Evolutionary conservation across 306 rosid genomes (phyloP), one percentile per base, ranked within the genome.

Genomic region (Begonia fuchsioides): DNA sequence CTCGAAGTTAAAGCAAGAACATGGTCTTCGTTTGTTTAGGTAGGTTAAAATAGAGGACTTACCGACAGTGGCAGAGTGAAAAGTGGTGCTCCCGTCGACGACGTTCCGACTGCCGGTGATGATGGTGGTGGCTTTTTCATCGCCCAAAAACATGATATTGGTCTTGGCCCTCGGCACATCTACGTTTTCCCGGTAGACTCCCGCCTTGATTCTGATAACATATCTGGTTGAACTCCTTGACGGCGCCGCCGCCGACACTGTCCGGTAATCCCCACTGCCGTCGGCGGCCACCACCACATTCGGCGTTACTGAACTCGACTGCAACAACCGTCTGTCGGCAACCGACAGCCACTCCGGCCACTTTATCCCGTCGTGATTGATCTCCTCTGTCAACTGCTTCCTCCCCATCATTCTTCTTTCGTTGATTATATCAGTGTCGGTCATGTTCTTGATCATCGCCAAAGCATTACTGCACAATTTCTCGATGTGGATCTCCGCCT

Each of bases 81-180:
- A 90, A 40, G 97, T 90, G 2, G 97, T 90, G 72, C 93, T 79
- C 1, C 97, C 97, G 45, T 90, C 97, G 11, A 72, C 78, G n/a
- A 90, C 97, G 15, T 90, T 90, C 55, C 68, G 69, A n/a, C 70
- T 81, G 0, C 43, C 95, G 0, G 95, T 90, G 49, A 90, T 90
- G 17, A 90, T 76, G 3, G 97, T 90, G 61, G 2, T 68, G 0
- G 57, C 32, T 38, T 61, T 69, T 3, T 87, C 95, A 40, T 90
- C 97, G 4, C 97, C 97, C 67, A 79, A 35, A 43, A 90, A 84
- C 94, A 84, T 81, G 0, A 90, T 60, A 48, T 81, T 76, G 5
- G 39, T 79, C 75, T 84, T 79, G 53, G 64, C 69, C 71, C 74
- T 90, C 0, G 87, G 55, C 59, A 90, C 92, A 0, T 76, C 83